Conservation (phyloP, 208 protist species). For the Acanthamoeba royreba region DNA sequence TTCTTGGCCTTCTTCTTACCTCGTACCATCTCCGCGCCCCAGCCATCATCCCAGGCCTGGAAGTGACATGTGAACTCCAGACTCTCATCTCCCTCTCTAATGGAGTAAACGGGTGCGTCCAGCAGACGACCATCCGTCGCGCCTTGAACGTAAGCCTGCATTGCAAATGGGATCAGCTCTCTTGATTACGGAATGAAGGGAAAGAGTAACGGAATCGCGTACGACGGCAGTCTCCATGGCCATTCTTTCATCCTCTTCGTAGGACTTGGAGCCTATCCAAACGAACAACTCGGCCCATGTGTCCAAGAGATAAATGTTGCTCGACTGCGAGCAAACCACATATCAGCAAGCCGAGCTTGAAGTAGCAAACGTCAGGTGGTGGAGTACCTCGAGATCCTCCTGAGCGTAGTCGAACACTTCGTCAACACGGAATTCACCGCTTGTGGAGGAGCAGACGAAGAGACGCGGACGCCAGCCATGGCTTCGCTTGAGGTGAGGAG, state of each 20-base stretch:
- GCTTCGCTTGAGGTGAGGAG: not conserved
- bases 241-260: conserved; percentile 43
- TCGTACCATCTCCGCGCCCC: not conserved
- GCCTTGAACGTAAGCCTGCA: not conserved
- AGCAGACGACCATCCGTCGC: conserved; percentile 19
- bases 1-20: not conserved
- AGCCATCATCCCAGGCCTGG: conserved; percentile 39
- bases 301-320: conserved; percentile 62
- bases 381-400: conserved; percentile 52
- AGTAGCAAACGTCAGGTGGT: not conserved
- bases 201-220: not conserved
- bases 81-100: not conserved
- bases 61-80: conserved; percentile 47
- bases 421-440: conserved; percentile 51
- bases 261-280: conserved; percentile 59
- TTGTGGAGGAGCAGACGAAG: conserved; percentile 56
- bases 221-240: conserved; percentile 52
- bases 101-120: conserved; percentile 7
- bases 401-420: conserved; percentile 58
- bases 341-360: not conserved
- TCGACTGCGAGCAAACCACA: not conserved
- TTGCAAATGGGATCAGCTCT: not conserved
- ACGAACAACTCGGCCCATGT: conserved; percentile 44
- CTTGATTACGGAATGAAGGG: not conserved
- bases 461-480: conserved; percentile 38